These are phyloP conservation scores for Collybia mongolica DNA, from an alignment of 768 basidiomycete genomes.

Conservation along the genomic window DNA sequence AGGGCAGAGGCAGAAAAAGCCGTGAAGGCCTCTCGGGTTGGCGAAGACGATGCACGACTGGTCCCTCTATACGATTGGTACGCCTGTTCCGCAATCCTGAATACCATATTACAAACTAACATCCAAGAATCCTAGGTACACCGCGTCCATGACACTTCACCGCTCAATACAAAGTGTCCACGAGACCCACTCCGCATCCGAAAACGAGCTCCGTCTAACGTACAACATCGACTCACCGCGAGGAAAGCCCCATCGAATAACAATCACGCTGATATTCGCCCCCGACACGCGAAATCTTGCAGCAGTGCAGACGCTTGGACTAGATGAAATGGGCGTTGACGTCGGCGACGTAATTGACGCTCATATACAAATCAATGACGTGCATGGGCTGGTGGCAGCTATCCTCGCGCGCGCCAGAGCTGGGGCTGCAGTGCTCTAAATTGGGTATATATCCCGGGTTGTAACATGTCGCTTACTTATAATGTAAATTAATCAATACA, in stretches of 20 bases:
- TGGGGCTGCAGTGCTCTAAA: too few species aligned
- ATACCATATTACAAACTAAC: too few species aligned
- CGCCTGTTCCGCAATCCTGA: conserved; percentile 13
- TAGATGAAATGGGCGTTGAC: conserved; percentile 52
- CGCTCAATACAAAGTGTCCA: conserved; percentile 59
- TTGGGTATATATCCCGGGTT: too few species aligned
- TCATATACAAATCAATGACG: conserved; percentile 64
- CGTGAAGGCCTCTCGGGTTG: conserved; percentile 53
- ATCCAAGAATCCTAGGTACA: conserved; percentile 51
- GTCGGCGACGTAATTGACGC: conserved; percentile 59
- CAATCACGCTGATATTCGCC: conserved; percentile 62
- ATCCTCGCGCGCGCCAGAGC: conserved; percentile 48
- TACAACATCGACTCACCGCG: conserved; percentile 46
- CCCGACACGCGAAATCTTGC: conserved; percentile 69
- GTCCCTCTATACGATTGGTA: conserved; percentile 72
- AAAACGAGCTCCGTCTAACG: conserved; percentile 74
- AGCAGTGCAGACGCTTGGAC: conserved; percentile 52
- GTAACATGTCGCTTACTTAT: too few species aligned
- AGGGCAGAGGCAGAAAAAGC: conserved; percentile 71
- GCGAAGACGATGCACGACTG: conserved; percentile 64
- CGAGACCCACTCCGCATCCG: conserved; percentile 58
- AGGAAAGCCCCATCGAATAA: conserved; percentile 34
- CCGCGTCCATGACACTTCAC: conserved; percentile 65
- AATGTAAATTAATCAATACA: too few species aligned
- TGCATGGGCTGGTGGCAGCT: conserved; percentile 60